These are phyloP conservation scores for Pseudozyma tsukubaensis DNA, from an alignment of 1,284 basidiomycete species.

Conservation along the genomic window DNA sequence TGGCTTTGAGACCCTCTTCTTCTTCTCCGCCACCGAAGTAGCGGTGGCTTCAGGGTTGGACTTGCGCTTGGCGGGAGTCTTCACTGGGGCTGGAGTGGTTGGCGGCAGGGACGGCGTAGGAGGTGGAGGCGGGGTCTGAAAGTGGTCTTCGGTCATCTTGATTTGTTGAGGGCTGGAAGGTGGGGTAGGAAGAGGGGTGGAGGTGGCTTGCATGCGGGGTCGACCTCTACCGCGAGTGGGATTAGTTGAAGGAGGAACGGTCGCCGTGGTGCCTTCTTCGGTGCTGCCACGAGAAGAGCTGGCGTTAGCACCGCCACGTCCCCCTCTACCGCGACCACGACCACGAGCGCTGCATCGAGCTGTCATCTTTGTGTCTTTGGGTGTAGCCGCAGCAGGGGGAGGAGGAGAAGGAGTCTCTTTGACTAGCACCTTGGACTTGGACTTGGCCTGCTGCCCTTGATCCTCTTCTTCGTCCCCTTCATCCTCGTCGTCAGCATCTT, in stretches of 20 bases:
- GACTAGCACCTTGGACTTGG: background rate
- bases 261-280: too few species aligned
- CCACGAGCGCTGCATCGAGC: conserved; percentile 13
- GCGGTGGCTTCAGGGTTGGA: background rate
- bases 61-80: too few species aligned
- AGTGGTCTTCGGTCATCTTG: background rate
- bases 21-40: background rate
- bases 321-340: conserved; percentile 1
- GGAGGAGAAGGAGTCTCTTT: background rate
- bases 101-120: background rate
- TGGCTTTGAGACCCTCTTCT: background rate
- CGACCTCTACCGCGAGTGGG: background rate
- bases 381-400: too few species aligned
- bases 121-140: background rate
- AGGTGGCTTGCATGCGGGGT: background rate
- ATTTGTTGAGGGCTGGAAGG: background rate
- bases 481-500: conserved; percentile 1
- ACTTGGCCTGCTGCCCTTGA: background rate
- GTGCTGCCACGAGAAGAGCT: conserved; percentile 6
- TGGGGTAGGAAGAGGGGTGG: background rate
- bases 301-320: background rate
- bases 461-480: background rate
- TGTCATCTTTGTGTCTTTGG: too few species aligned
- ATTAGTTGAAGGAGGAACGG: too few species aligned
- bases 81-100: too few species aligned